Evolutionary conservation across 2,329 filamentous ascomycete species (phyloP).

Genomic region (Penicillium paneum): DNA sequence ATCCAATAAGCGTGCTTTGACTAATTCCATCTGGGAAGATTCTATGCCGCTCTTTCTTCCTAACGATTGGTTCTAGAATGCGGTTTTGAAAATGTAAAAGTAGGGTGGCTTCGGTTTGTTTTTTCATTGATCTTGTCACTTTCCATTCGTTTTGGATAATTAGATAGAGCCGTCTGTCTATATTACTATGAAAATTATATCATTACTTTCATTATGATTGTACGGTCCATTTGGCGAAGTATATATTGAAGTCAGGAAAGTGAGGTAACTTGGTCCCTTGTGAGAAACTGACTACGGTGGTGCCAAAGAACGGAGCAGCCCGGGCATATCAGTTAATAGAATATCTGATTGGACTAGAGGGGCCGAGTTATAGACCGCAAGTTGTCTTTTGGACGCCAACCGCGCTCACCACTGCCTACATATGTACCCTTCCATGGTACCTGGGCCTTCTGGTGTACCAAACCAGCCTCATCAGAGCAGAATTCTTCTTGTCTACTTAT

Average conservation of each 20-base stretch:
- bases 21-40: conserved; percentile 33
- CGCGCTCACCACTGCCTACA: background rate
- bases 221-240: background rate
- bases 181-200: background rate
- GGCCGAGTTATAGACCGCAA: no score
- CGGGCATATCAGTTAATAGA: no score
- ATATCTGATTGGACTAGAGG: no score
- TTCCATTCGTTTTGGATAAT: background rate
- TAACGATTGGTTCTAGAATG: conserved; percentile 5
- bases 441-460: background rate
- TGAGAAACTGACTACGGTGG: background rate
- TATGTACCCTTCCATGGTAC: no score
- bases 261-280: background rate
- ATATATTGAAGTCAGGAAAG: background rate
- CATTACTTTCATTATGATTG: background rate
- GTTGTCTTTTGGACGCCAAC: background rate
- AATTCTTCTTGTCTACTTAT: background rate
- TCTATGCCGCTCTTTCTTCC: conserved; percentile 30
- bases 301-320: background rate
- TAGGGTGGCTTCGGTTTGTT: background rate
- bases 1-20: conserved; percentile 28
- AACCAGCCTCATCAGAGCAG: background rate
- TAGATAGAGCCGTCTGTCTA: background rate
- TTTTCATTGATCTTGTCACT: background rate
- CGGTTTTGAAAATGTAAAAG: background rate